Evolutionary conservation across 345 rosid genomes (phyloP).

Genomic region (Passiflora organensis): DNA sequence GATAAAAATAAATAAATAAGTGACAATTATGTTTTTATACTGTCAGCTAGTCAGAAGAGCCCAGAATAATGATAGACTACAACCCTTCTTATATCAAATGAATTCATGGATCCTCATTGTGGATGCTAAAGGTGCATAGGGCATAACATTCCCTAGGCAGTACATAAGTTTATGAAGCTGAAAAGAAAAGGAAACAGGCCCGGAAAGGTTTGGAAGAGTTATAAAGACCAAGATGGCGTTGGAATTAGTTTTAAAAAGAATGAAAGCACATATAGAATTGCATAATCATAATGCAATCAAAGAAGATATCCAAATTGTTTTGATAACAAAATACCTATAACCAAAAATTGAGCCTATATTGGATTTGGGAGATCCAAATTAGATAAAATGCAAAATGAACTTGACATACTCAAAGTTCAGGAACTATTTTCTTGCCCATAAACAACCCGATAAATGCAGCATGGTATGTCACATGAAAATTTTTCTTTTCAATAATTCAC

Average conservation of each 20-base stretch:
- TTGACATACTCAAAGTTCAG: background rate
- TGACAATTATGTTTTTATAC: background rate
- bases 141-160: background rate
- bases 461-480: background rate
- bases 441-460: background rate
- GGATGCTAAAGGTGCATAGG: constrained; percentile 10
- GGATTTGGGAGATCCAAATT: background rate
- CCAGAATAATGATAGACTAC: background rate
- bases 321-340: too few relatives aligned
- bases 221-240: background rate
- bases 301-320: background rate
- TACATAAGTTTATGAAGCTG: constrained; percentile 1
- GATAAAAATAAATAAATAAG: background rate
- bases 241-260: background rate
- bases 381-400: background rate
- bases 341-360: too few relatives aligned
- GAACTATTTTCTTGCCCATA: background rate
- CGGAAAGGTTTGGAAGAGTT: background rate
- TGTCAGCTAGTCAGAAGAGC: background rate
- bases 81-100: background rate
- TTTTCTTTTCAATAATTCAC: background rate
- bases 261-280: background rate
- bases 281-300: background rate
- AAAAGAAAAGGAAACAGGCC: background rate
- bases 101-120: constrained; percentile 9